Evolutionary conservation across 805 yeast species (phyloP), one percentile per base, ranked within the genome.

Genomic region (Pichia paraexigua): DNA sequence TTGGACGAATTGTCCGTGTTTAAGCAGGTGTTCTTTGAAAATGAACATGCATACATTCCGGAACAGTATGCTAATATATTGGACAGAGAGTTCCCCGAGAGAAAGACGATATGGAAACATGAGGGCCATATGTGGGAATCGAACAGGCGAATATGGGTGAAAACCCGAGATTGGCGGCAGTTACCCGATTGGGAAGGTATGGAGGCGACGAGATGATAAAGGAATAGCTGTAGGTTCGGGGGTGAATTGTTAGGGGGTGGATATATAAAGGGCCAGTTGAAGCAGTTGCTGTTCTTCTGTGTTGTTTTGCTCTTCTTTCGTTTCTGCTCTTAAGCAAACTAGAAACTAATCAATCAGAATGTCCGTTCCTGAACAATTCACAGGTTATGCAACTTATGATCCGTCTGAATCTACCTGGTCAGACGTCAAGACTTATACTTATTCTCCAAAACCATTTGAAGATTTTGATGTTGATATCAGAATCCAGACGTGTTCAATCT

Each of bases 1-100:
- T 61, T 71, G 35, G 72, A 72, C 5, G 80, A 77, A 45, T 60
- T 85, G 12, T 59, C 70, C 8, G 85, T 88, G 0, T 65, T 85
- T 46, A 63, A 74, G 7, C 65, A 72, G 35, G 72, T 83, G 0
- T 52, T 69, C 15, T 82, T 78, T 55, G 89, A 85, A 62, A 87
- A 87, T 4, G 76, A 63, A 13, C 51, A 66, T 12, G 70, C 75
- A 2, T 71, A 69, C 49, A 61, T 78, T n/a, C 85, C 83, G 1
- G 56, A 63, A 39, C 58, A 60, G 41, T 63, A 65, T 30, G 69
- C 70, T 13, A 54, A 56, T 6, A 57, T 72, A 13, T 64, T 78
- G 5, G 46, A 53, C 12, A 58, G 67, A 12, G 82, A 77, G 53
- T 75, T 76, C 48, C 61, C 57, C 13, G 56, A 37, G 8, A 58